Base-by-base conservation (phyloP, 2,329 filamentous ascomycete genomes). In the Colletotrichum nymphaeae region DNA sequence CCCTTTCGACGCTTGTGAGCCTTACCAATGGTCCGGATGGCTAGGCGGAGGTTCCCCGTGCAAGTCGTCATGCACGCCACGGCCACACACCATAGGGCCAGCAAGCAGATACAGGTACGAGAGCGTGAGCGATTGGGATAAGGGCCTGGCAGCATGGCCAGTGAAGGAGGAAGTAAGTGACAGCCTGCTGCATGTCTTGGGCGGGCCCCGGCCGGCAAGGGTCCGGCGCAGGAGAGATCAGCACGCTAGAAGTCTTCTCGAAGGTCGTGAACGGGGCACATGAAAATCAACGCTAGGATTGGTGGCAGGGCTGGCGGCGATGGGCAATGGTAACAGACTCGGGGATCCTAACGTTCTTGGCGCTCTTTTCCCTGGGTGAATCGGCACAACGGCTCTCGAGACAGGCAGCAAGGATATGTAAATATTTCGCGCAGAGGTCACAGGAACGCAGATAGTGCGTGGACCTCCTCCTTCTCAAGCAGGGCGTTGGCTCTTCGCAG, bases 221-320 rank as follows among this genome's bases (percentile, higher is more conserved):
- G 26, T 30, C 26, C 32, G 19, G 37, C 30, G 53, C 37, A 67
- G 63, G 55, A 46, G 68, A 46, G 68, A 70, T 46, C 68, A n/a
- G 53, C 63, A 30, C 67, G 62, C 68, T 70, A 70, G 55, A 32
- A 65, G 22, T 9, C 68, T 70, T 70, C 63, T 70, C 42, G 68
- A 70, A 70, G 62, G 22, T 32, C 49, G 14, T 22, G 28, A 19
- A 53, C 16, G 59, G 53, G 53, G 37, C 32, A 22, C 11, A 19
- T 9, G n/a, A 42, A n/a, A 26, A 16, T 16, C 24, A n/a, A 28
- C 53, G 12, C 22, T 16, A 19, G 46, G 52, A 12, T 35, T 46
- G 26, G 28, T 30, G 42, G 24, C 4, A 46, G 35, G 26, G 58
- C 37, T 30, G 37, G 42, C 24, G 37, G 37, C 37, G 16, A 49